Conservation (phyloP, 331 rosid species). For the Arachis monticola region DNA sequence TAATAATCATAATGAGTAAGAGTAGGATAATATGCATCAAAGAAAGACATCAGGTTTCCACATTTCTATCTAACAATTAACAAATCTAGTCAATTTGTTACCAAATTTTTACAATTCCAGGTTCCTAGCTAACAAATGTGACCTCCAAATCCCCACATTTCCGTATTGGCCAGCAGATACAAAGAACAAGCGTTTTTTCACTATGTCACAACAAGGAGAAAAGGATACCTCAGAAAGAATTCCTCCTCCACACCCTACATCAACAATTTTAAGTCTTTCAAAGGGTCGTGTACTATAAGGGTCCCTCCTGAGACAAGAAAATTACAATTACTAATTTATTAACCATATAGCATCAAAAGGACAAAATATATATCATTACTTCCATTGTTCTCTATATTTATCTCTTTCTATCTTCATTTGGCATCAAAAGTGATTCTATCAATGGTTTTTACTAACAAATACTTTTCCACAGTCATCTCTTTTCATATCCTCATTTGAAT, state of each 20-base stretch:
- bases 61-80: neutral
- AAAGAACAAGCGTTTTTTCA: neutral
- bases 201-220: conserved; percentile 23
- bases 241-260: conserved; percentile 99
- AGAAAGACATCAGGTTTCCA: neutral
- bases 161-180: neutral
- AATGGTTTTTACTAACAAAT: conserved; percentile 7
- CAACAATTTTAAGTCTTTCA: conserved; percentile 81
- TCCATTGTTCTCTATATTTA: neutral
- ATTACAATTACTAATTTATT: conserved; percentile 32
- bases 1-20: neutral
- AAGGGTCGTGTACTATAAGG: conserved; percentile 70
- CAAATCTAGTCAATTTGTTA: conserved; percentile 5
- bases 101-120: neutral
- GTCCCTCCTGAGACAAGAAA: conserved; percentile 72
- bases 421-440: neutral
- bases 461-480: conserved; percentile 15
- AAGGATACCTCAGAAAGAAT: conserved; percentile 81
- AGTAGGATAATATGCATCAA: conserved; percentile 10
- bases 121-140: conserved; percentile 4
- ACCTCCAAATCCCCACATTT: neutral
- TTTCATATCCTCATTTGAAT: conserved; percentile 18
- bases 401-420: conserved; percentile 7
- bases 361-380: neutral
- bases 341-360: neutral